Base-by-base conservation (phyloP, 345 rosid species). In the Eucalyptus erythrocorys region DNA sequence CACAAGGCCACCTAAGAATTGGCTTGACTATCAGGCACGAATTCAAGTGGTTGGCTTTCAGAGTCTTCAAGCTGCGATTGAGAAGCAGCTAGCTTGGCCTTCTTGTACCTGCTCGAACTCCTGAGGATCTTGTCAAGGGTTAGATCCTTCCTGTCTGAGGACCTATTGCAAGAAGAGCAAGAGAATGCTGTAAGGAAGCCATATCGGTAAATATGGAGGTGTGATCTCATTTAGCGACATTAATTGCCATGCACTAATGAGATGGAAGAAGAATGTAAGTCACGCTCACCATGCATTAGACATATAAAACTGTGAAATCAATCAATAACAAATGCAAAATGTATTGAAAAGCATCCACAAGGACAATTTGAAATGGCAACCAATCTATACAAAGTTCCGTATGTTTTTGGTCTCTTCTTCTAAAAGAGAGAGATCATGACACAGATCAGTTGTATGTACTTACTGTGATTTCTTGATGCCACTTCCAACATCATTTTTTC, bases 31-130 rank as follows among this genome's bases (percentile, higher is more conserved):
- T 95, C 96, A 19, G 95, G 95, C 89, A 92, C 95, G 66, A 92
- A 86, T 88, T 95, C 96, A 30, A 64, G 87, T 4, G 92, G 93
- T 88, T 89, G 93, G 89, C 94, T 91, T 47, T 94, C 95, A 7
- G 87, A 48, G 81, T 91, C 95, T 79, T 90, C 87, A 1, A 76
- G 87, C 87, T 92, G 93, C 34, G 92, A 91, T 47, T 90, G 94
- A 22, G 94, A 90, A 42, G 94, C 95, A 34, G 91, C 89, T 87
- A 91, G 89, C 92, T 92, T 94, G 48, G 95, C 94, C 86, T 90
- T 92, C 90, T 94, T 94, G 91, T 87, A 95, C 27, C 93, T 91
- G 89, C 92, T 94, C 32, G 97, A 94, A 87, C 92, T 93, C 90
- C 91, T 91, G 50, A 95, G 90, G 89, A 94, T 91, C 61, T 50